Evolutionary conservation across 2,329 filamentous ascomycete species (phyloP), one percentile per base, ranked within the genome.

Genomic region (Pyrenochaeta sp.): DNA sequence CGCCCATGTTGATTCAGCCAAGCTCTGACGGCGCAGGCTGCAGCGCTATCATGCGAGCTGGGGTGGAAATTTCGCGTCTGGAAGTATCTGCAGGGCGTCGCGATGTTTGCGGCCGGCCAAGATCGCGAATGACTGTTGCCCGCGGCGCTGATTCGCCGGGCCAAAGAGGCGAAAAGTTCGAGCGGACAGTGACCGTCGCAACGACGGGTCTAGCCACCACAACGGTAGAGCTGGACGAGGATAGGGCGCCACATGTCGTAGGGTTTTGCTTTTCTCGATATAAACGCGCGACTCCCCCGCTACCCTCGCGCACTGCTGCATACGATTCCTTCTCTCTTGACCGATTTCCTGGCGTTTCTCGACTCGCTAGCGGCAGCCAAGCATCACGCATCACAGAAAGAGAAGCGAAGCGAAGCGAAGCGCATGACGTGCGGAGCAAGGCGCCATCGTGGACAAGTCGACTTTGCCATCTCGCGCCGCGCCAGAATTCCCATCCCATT

Each of bases 1-100:
- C 80, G 50, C 82, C 82, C 82, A 83, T 83, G 30, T 32, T 65
- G 60, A 52, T 51, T 19, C 36, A 42, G 44, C 47, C 49, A 34
- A 40, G 46, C 30, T 48, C 48, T 30, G 45, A 44, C 43, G n/a
- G 6, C 13, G 37, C 46, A 30, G 28, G 44, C 27, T 43, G 54
- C 37, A 56, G 49, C 53, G 54, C 53, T 65, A 62, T 45, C 58
- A 54, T 52, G 45, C 47, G 54, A 53, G 56, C 52, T 56, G 52
- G 12, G 56, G 27, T 22, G 30, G 50, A 32, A 32, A 50, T 60
- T 54, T 52, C 47, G 48, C 32, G 60, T 56, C 57, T 51, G 55
- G 49, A 54, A 56, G 50, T 32, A 51, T 49, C 63, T 53, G 46
- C 54, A 54, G 50, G 52, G 52, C 57, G 55, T 50, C 51, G 61